Evolutionary conservation across 2,329 filamentous ascomycete species (phyloP).

Genomic region (Paecilomyces variotii): DNA sequence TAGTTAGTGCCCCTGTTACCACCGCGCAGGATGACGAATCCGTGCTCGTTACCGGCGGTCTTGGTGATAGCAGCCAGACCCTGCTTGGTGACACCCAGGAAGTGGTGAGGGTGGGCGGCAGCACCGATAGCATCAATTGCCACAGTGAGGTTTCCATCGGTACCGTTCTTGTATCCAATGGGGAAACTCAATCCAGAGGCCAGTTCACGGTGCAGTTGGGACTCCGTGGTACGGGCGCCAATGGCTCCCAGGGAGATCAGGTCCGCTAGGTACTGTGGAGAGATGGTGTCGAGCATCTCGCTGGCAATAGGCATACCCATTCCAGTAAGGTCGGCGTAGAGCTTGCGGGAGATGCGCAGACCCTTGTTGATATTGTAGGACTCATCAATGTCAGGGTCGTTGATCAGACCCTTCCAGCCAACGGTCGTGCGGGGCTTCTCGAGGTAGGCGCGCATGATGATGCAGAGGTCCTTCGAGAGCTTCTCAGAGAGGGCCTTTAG

Average conservation of each 20-base stretch:
- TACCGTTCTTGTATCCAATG: constrained; percentile 99
- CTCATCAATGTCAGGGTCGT: constrained; percentile 95
- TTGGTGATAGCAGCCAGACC: constrained; percentile 90
- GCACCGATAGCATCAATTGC: constrained; percentile 94
- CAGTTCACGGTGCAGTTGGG: constrained; percentile 90
- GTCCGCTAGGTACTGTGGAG: constrained; percentile 93
- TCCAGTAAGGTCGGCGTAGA: constrained; percentile 84
- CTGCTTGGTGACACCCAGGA: constrained; percentile 98
- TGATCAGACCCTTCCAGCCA: constrained; percentile 98
- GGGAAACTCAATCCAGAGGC: constrained; percentile 94
- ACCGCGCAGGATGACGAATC: constrained; percentile 91
- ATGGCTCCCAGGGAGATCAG: constrained; percentile 93
- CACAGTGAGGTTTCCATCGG: constrained; percentile 81
- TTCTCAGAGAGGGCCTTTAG: constrained; percentile 71
- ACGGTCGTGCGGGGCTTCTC: constrained; percentile 98
- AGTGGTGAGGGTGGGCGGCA: constrained; percentile 63
- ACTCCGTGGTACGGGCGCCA: constrained; percentile 92
- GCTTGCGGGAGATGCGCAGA: constrained; percentile 78
- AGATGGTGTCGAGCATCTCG: constrained; percentile 99
- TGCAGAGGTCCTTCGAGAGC: constrained; percentile 73
- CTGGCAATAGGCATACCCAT: constrained; percentile 89
- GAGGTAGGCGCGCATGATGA: constrained; percentile 97
- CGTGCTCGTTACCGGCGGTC: constrained; percentile 90
- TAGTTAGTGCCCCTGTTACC: constrained; percentile 91
- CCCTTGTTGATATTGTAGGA: constrained; percentile 99